Base-by-base conservation (phyloP, 2,329 filamentous ascomycete species). In the Chrysosporium queenslandicum region DNA sequence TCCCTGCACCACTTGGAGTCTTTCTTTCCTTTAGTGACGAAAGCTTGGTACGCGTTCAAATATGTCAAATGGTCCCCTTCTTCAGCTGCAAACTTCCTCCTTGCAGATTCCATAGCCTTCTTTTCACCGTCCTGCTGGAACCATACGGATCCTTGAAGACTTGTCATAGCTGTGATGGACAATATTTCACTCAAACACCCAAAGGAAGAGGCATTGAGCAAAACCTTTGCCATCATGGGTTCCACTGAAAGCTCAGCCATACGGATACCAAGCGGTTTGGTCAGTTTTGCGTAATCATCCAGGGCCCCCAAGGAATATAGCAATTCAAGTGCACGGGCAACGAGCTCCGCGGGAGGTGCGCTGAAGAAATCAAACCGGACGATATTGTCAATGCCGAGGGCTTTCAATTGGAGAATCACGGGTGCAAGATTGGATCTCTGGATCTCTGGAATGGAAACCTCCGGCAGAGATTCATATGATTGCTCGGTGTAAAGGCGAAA, bases 161-260 rank as follows among this genome's bases (percentile, higher is more conserved):
- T 92, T 30, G 87, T 86, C 91, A 98, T 97, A 14, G 92, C 90
- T 4, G 91, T 88, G 58, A 97, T 94, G 1, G 84, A 88, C 23
- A 97, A 76, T 49, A 97, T 85, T 67, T 96, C 91, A 63, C 81
- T 84, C 11, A 94, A 71, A 59, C 90, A 96, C 34, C 77, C 77
- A 68, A 95, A 94, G 0, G 77, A 75, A 3, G 80, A 72, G 0
- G 90, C 86, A 16, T 83, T 80, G 7, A 97, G 79, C 3, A 96
- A 75, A 0, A 86, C 87, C 69, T 91, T 94, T 5, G 85, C 87
- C 79, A 96, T 92, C 88, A 96, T 96, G 0, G 92, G 92, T 60
- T 95, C 88, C 6, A 97, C 80, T 0, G 90, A 86, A 40, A 98
- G 74, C 66, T 97, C 91, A 0, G 92, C 91, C 89, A 97, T 96